phyloP scores from a whole-genome alignment of 495 filamentous ascomycete genomes.

The Aspergillus haitiensis region DNA sequence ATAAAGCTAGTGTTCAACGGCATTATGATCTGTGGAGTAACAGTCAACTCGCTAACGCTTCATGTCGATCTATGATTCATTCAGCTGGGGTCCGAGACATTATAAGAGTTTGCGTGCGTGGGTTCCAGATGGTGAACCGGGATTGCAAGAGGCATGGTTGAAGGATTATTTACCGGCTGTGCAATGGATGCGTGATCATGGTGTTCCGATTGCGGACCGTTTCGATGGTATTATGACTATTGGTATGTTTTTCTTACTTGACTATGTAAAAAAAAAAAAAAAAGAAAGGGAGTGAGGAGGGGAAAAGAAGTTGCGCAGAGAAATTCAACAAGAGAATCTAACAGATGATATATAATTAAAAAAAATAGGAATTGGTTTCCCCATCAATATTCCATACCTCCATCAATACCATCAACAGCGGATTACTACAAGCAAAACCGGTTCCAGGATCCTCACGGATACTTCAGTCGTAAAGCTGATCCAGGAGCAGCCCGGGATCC shows the following conservation, averaged over 20 bases:
- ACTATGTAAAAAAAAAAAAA: too few relatives aligned
- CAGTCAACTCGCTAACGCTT: too few relatives aligned
- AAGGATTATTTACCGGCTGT: constrained; percentile 30
- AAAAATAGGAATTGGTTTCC: constrained; percentile 28
- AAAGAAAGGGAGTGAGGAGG: neutral
- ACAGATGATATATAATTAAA: neutral
- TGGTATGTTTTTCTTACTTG: constrained; percentile 13
- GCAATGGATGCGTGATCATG: constrained; percentile 33
- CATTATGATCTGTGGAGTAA: too few relatives aligned
- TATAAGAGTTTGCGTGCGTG: constrained; percentile 28
- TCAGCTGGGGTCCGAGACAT: constrained; percentile 28
- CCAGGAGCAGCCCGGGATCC: constrained; percentile 21
- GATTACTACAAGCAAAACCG: constrained; percentile 19
- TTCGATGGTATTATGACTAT: constrained; percentile 37
- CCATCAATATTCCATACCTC: constrained; percentile 27
- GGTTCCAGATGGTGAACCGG: constrained; percentile 28
- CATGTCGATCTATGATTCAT: too few relatives aligned
- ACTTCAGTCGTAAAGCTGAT: constrained; percentile 26
- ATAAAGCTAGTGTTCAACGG: too few relatives aligned
- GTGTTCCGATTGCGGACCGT: constrained; percentile 25
- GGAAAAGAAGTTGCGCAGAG: neutral
- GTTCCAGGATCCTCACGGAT: constrained; percentile 21
- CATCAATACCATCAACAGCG: constrained; percentile 20
- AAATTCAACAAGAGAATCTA: neutral
- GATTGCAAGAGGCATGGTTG: constrained; percentile 29